A percentile compares a stretch with the other conserved stretches of the same genome.
These are phyloP conservation scores for Ogataea chonburiensis DNA, from an alignment of 805 yeast species.

Conservation along the genomic window DNA sequence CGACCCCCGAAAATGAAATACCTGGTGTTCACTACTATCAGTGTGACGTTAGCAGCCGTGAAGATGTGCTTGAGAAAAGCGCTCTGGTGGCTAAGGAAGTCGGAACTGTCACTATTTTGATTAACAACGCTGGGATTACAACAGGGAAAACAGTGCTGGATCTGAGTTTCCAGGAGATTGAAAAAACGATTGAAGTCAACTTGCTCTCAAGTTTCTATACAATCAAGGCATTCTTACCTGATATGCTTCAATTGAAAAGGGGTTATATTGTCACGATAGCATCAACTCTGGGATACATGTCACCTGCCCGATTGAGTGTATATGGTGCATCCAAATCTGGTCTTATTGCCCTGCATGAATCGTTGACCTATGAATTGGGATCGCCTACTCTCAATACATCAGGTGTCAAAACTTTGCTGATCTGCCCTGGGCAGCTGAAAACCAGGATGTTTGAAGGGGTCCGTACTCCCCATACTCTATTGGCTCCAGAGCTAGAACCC, in stretches of 20 bases:
- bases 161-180: slow-evolving; percentile 56
- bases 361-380: slow-evolving; percentile 68
- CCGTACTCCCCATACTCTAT: slow-evolving; percentile 62
- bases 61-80: slow-evolving; percentile 43
- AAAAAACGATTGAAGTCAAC: slow-evolving; percentile 63
- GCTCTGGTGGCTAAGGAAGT: slow-evolving; percentile 42
- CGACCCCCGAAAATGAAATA: slow-evolving; percentile 34
- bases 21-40: slow-evolving; percentile 50
- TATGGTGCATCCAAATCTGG: slow-evolving; percentile 94
- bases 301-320: slow-evolving; percentile 76
- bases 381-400: slow-evolving; percentile 43
- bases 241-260: slow-evolving; percentile 56
- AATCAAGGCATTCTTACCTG: slow-evolving; percentile 69
- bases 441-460: slow-evolving; percentile 76
- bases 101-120: slow-evolving; percentile 64
- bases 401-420: slow-evolving; percentile 68
- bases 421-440: slow-evolving; percentile 85
- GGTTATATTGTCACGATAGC: slow-evolving; percentile 83
- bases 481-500: slow-evolving; percentile 86
- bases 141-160: slow-evolving; percentile 57
- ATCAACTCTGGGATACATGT: slow-evolving; percentile 78
- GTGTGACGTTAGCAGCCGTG: slow-evolving; percentile 67
- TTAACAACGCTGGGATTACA: slow-evolving; percentile 85
- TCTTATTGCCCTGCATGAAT: slow-evolving; percentile 78
- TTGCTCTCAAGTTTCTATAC: slow-evolving; percentile 69